Percentiles rank a stretch among this genome's conserved stretches.
Evolutionary conservation across 305 asterid genomes (phyloP).

Genomic region (Fraxinus albicans): DNA sequence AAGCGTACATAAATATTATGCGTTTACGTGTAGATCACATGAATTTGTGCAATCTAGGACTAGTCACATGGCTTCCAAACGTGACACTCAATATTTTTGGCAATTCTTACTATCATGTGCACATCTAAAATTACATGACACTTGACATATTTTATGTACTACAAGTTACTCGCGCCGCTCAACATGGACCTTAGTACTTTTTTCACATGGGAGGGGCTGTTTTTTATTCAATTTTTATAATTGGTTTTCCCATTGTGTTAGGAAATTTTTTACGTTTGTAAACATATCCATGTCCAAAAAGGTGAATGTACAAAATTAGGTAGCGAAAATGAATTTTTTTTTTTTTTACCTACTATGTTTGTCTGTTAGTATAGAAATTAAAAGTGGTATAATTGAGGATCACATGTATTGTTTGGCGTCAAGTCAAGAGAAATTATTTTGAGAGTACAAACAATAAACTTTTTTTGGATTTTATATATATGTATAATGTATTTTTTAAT

Average conservation of each 20-base stretch:
- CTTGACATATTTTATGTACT: too few relatives aligned
- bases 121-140: not conserved
- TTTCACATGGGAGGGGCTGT: not conserved
- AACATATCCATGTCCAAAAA: not conserved
- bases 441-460: not conserved
- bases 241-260: not conserved
- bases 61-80: slow-evolving; percentile 17
- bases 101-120: not conserved
- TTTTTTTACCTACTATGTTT: not conserved
- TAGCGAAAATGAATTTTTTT: not conserved
- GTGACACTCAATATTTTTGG: not conserved
- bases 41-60: not conserved
- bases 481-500: too few relatives aligned
- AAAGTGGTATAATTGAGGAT: not conserved
- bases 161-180: too few relatives aligned
- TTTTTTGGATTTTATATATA: not conserved
- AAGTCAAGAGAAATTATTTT: not conserved
- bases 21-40: not conserved
- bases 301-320: not conserved
- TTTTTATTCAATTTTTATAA: not conserved
- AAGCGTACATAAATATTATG: too few relatives aligned
- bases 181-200: not conserved
- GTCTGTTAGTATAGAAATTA: not conserved
- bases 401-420: not conserved
- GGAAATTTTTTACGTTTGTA: not conserved